phyloP scores from a whole-genome alignment of 441 rosid species.

The Viola pubescens region DNA sequence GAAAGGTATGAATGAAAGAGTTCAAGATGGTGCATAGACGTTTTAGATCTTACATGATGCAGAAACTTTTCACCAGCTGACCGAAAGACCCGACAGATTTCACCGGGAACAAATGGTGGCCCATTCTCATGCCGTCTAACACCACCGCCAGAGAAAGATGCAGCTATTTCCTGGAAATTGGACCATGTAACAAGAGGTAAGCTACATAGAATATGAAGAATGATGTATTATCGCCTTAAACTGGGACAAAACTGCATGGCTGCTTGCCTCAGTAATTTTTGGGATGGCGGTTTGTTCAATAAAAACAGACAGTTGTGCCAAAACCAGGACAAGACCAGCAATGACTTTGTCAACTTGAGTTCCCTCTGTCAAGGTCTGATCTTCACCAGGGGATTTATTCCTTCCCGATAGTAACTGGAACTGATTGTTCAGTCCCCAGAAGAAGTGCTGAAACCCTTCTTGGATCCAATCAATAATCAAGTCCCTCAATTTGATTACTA shows the following conservation, averaged over 20 bases:
- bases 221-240: constrained; percentile 7
- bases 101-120: constrained; percentile 87
- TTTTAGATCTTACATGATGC: constrained; percentile 54
- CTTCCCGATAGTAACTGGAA: constrained; percentile 72
- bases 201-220: constrained; percentile 11
- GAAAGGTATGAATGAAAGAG: neutral
- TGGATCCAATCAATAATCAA: constrained; percentile 65
- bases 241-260: constrained; percentile 8
- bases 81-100: constrained; percentile 70
- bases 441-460: constrained; percentile 93
- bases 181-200: constrained; percentile 18
- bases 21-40: constrained; percentile 7
- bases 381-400: constrained; percentile 40
- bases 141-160: constrained; percentile 77
- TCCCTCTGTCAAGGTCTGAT: constrained; percentile 41
- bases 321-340: constrained; percentile 71
- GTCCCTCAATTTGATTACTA: constrained; percentile 58
- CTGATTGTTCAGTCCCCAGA: constrained; percentile 53
- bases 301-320: constrained; percentile 81
- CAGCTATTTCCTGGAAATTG: constrained; percentile 65
- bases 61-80: constrained; percentile 79
- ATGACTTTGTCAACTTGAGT: constrained; percentile 45
- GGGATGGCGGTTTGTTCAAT: constrained; percentile 86
- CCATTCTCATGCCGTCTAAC: constrained; percentile 54
- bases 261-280: constrained; percentile 76